Percentiles rank a stretch among this genome's conserved stretches.
Evolutionary conservation across 2,329 filamentous ascomycete genomes (phyloP).

Genomic region (Elsinoe ampelina): DNA sequence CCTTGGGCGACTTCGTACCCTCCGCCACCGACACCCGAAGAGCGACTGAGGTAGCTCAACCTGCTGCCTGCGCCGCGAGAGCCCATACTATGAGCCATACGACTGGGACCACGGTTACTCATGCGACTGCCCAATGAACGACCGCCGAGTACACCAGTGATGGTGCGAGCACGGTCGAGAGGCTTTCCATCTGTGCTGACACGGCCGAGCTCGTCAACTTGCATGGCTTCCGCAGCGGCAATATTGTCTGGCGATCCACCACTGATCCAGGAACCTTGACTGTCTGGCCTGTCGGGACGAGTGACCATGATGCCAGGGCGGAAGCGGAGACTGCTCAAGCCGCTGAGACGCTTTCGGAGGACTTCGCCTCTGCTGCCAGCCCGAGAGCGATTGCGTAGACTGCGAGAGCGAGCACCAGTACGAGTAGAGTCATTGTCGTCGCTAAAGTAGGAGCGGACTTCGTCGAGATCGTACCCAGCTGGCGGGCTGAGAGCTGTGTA

Average conservation of each 20-base stretch:
- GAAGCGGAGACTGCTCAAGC: slow-evolving; percentile 12
- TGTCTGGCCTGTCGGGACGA: slow-evolving; percentile 17
- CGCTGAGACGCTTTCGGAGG: slow-evolving; percentile 20
- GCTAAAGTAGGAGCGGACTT: slow-evolving; percentile 35
- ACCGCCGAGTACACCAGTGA: not conserved
- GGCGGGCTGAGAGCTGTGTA: slow-evolving; percentile 38
- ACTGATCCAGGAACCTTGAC: slow-evolving; percentile 18
- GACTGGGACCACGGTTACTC: not conserved
- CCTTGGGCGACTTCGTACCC: slow-evolving; percentile 19
- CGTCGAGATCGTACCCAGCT: slow-evolving; percentile 31
- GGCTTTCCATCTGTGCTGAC: not conserved
- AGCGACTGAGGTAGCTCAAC: slow-evolving; percentile 18
- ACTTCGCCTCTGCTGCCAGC: slow-evolving; percentile 30
- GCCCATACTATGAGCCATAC: slow-evolving; percentile 1
- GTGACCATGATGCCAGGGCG: slow-evolving; percentile 18
- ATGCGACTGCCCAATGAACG: not conserved
- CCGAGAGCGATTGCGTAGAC: slow-evolving; percentile 16
- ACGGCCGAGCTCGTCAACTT: not conserved
- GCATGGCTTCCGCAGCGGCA: not conserved
- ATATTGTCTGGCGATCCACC: not conserved
- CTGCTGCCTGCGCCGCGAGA: slow-evolving; percentile 22
- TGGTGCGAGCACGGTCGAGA: not conserved
- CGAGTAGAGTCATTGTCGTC: slow-evolving; percentile 23
- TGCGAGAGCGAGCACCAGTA: not conserved
- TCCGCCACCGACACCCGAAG: slow-evolving; percentile 1